Evolutionary conservation across 345 rosid species (phyloP).

Genomic region (Rhodamnia argentea): DNA sequence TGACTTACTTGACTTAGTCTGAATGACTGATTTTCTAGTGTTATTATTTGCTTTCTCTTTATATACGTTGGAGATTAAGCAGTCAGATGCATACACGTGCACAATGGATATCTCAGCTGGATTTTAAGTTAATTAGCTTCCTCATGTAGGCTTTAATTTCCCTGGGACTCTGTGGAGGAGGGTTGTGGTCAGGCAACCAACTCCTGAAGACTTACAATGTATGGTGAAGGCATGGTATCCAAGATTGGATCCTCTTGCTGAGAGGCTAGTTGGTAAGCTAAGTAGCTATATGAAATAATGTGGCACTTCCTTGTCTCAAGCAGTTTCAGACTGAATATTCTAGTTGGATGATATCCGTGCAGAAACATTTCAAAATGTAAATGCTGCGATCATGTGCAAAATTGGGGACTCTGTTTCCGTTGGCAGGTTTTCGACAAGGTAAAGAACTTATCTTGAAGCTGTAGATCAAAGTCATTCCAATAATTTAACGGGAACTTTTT

Average conservation of each 20-base stretch:
- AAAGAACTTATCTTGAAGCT: background rate
- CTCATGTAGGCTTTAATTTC: conserved; percentile 42
- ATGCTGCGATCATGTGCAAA: conserved; percentile 18
- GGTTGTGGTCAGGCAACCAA: conserved; percentile 66
- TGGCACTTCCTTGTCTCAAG: background rate
- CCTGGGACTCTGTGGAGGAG: conserved; percentile 76
- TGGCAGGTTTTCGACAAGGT: conserved; percentile 72
- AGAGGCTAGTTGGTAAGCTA: conserved; percentile 62
- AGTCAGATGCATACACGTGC: background rate
- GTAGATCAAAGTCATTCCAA: background rate
- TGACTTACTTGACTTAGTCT: background rate
- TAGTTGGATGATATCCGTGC: background rate
- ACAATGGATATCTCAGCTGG: background rate
- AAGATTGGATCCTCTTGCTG: conserved; percentile 43
- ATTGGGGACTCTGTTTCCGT: conserved; percentile 21
- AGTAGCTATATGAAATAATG: background rate
- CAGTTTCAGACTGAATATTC: background rate
- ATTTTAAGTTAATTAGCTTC: background rate
- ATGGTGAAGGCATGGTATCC: conserved; percentile 66
- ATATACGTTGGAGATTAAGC: background rate
- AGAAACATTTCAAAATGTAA: conserved; percentile 62
- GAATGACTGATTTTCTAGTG: background rate
- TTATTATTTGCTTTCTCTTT: background rate
- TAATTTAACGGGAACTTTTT: background rate
- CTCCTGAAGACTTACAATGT: conserved; percentile 40